Percentiles rank a stretch among this genome's conserved stretches.
These are phyloP conservation scores for Citrus reticulata DNA, from an alignment of 345 rosid species.

Conservation along the genomic window DNA sequence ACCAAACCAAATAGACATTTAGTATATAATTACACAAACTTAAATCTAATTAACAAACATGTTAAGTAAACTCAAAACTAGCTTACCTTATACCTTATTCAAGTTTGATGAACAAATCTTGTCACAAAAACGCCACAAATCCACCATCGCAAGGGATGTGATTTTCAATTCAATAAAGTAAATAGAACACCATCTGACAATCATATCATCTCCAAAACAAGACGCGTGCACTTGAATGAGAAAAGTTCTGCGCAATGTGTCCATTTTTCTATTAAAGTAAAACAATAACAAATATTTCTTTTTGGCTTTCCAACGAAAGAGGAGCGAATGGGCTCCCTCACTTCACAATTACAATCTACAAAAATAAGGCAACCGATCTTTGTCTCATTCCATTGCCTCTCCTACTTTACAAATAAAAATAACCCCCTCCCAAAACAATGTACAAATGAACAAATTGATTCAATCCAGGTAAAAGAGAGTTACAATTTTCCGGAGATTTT, in stretches of 20 bases:
- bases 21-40: no score
- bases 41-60: no score
- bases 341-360: conserved; percentile 6
- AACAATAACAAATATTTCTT: not conserved
- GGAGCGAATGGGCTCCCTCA: conserved; percentile 24
- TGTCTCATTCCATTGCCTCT: conserved; percentile 1
- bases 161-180: not conserved
- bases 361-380: not conserved
- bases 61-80: no score
- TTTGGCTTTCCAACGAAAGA: conserved; percentile 1
- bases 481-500: conserved; percentile 82
- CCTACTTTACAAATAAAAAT: conserved; percentile 23
- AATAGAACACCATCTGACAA: not conserved
- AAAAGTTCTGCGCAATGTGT: not conserved
- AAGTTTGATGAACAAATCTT: no score
- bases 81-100: no score
- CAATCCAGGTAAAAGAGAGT: conserved; percentile 92
- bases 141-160: not conserved
- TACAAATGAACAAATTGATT: conserved; percentile 21
- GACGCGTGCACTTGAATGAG: not conserved
- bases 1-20: no score
- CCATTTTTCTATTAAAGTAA: not conserved
- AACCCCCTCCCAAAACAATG: not conserved
- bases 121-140: no score
- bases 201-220: not conserved